Base-by-base conservation (phyloP, 352 stramenopile genomes). In the Phytophthora meadii region DNA sequence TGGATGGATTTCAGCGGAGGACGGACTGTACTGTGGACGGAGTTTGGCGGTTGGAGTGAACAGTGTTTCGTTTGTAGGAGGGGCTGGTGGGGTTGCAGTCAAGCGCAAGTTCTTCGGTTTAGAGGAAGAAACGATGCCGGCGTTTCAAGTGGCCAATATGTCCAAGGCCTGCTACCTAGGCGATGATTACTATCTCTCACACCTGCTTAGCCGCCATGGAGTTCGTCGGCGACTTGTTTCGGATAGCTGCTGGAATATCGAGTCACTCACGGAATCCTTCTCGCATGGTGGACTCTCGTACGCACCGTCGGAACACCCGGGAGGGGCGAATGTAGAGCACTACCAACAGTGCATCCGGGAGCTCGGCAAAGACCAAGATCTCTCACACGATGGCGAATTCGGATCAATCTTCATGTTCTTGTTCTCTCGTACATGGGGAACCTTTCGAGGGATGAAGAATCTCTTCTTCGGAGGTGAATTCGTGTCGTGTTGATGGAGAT, bases 261-360 rank as follows among this genome's bases (percentile, higher is more conserved):
- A 80, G 14, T 28, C 50, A 0, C 46, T 77, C 1, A 48, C 41
- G 0, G 51, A 62, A 36, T 68, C 68, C 3, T 82, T 82, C 40
- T 48, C 55, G 0, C 63, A 74, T 27, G 61, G 57, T 1, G 79
- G 79, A 11, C 52, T 88, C 7, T 82, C 73, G 5, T 59, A 61
- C 39, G 68, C 65, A 10, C 53, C 67, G 25, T 82, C 76, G 5
- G 40, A 61, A 2, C 76, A 85, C 39, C 65, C 76, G 1, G 74
- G 79, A 4, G 76, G 76, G n/a, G 74, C 79, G 2, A 88, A 88
- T 34, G 79, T 88, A 19, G 76, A 84, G 59, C 73, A 88, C 56
- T 88, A 88, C 25, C 79, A 88, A 52, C 65, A 85, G 42, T 85
- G 79, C 45, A 88, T 88, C 34, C 68, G 68, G 0, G 74, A 85